Conservation (phyloP, 2,329 filamentous ascomycete genomes). For the Penicillium hordei region DNA sequence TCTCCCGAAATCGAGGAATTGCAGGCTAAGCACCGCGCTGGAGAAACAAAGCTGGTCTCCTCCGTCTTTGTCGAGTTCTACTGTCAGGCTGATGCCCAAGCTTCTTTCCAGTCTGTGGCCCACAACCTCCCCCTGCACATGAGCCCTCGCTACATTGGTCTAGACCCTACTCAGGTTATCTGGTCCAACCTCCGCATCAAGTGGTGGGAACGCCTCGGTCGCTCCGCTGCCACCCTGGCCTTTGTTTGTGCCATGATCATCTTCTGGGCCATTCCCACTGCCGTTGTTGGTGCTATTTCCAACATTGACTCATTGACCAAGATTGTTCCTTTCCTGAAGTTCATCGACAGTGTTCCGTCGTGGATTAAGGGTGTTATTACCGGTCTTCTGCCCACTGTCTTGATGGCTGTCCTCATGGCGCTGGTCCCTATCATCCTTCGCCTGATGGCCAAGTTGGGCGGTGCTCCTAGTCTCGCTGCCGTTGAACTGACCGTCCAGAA, state of each 20-base stretch:
- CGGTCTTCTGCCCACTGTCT: conserved; percentile 76
- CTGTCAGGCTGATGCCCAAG: conserved; percentile 78
- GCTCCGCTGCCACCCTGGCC: conserved; percentile 66
- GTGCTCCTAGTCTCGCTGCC: conserved; percentile 74
- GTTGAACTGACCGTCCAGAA: conserved; percentile 90
- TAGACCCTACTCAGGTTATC: conserved; percentile 77
- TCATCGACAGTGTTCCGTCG: conserved; percentile 69
- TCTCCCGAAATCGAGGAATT: conserved; percentile 68
- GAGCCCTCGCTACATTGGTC: conserved; percentile 78
- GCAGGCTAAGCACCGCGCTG: conserved; percentile 65
- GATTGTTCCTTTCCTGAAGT: conserved; percentile 66
- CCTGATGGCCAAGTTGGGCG: conserved; percentile 76
- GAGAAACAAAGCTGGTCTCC: conserved; percentile 65
- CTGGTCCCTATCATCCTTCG: conserved; percentile 75
- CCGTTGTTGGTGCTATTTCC: conserved; percentile 78
- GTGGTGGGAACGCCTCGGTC: conserved; percentile 81
- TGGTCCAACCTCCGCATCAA: conserved; percentile 82
- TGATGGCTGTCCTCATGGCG: conserved; percentile 81
- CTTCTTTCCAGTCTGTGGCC: conserved; percentile 79
- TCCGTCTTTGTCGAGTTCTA: conserved; percentile 91
- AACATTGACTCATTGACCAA: conserved; percentile 72
- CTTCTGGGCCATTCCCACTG: conserved; percentile 80
- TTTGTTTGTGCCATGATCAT: conserved; percentile 76
- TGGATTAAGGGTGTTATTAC: conserved; percentile 79
- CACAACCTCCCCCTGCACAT: conserved; percentile 87